A percentile compares a stretch with the other conserved stretches of the same genome.
These are phyloP conservation scores for Thelephora aurantiotincta DNA, from an alignment of 768 basidiomycete genomes.

Conservation along the genomic window DNA sequence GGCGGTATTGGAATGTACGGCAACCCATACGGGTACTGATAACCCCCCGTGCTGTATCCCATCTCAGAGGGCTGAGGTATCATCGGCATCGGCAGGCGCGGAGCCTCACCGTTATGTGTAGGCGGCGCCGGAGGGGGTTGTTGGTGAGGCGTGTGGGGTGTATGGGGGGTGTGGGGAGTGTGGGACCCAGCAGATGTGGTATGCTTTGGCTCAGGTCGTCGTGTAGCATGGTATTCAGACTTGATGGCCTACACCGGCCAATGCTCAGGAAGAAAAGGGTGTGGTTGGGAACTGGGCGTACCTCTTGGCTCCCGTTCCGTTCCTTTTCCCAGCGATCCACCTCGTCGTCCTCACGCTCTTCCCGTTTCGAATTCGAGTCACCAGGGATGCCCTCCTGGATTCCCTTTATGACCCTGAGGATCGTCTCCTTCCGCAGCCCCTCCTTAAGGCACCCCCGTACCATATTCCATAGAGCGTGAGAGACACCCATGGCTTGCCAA, in stretches of 20 bases:
- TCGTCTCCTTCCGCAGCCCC: conserved; percentile 48
- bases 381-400: conserved; percentile 40
- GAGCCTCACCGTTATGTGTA: no score
- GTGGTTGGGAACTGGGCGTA: not conserved
- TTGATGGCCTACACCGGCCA: no score
- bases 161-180: no score
- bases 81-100: not conserved
- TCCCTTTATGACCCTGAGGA: conserved; percentile 40
- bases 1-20: conserved; percentile 14
- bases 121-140: no score
- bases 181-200: no score
- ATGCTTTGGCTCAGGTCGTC: no score
- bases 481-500: conserved; percentile 67
- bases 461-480: conserved; percentile 59
- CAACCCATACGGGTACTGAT: conserved; percentile 23
- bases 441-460: conserved; percentile 42
- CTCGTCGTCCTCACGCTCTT: conserved; percentile 20
- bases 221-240: no score
- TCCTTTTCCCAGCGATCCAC: conserved; percentile 19
- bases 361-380: conserved; percentile 21
- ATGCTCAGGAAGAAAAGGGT: conserved; percentile 5
- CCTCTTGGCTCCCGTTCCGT: conserved; percentile 11
- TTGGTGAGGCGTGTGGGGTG: no score
- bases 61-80: not conserved
- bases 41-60: conserved; percentile 5